These are phyloP conservation scores for Obelidium mucronatum DNA, from an alignment of 192 early-diverging fungal genomes.

Conservation along the genomic window DNA sequence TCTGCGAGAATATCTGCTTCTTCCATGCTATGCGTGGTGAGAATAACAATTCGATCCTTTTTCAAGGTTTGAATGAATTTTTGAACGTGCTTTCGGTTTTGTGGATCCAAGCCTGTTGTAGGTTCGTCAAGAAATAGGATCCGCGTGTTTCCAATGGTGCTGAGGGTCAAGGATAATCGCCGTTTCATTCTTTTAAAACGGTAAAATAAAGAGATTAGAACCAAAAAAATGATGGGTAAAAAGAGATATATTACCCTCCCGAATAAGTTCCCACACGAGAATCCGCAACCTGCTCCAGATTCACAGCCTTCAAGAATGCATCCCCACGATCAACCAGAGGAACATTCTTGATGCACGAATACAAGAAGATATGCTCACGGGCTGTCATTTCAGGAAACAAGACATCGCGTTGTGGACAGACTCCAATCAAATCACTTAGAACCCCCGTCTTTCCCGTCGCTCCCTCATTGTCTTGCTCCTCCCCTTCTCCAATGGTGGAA, in stretches of 20 bases:
- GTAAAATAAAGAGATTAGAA: background rate
- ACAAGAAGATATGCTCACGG: conserved; percentile 68
- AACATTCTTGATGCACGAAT: conserved; percentile 70
- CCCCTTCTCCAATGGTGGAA: conserved; percentile 59
- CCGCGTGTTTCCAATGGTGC: conserved; percentile 60
- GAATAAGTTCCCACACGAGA: conserved; percentile 62
- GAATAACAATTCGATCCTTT: conserved; percentile 61
- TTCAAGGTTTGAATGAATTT: conserved; percentile 71
- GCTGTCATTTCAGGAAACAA: conserved; percentile 72
- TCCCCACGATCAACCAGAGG: conserved; percentile 42
- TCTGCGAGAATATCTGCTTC: conserved; percentile 70
- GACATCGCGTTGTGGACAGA: conserved; percentile 77
- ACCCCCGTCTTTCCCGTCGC: too few species aligned
- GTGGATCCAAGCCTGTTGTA: conserved; percentile 70
- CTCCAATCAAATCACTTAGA: conserved; percentile 57
- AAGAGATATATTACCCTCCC: conserved; percentile 50
- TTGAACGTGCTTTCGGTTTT: conserved; percentile 73
- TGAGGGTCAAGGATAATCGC: conserved; percentile 63
- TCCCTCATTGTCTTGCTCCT: too few species aligned
- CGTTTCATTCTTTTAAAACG: conserved; percentile 64
- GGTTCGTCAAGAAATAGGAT: conserved; percentile 58
- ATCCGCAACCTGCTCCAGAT: conserved; percentile 64
- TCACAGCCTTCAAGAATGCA: conserved; percentile 62
- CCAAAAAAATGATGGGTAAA: background rate
- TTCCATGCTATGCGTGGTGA: conserved; percentile 78